Percentiles rank a stretch among this genome's conserved stretches.
phyloP scores from a whole-genome alignment of 2,329 filamentous ascomycete species.

The Fusarium nanum region DNA sequence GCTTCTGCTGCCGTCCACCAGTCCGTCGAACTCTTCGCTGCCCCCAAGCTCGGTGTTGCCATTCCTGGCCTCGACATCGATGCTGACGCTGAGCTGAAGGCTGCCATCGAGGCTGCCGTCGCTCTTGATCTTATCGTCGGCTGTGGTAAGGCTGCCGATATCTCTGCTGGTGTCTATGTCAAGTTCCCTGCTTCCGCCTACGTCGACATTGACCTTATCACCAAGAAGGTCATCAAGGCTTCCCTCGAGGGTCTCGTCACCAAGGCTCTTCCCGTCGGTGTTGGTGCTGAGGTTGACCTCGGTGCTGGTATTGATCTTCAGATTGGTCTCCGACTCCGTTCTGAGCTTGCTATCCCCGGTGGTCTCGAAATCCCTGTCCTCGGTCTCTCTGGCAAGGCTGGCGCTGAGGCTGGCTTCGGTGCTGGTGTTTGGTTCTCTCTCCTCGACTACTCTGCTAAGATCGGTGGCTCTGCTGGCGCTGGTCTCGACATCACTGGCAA shows the following conservation, averaged over 20 bases:
- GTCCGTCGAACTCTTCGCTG: constrained; percentile 61
- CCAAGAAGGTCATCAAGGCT: constrained; percentile 53
- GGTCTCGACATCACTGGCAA: constrained; percentile 46
- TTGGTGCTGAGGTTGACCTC: constrained; percentile 44
- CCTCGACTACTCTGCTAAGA: constrained; percentile 61
- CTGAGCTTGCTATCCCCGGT: constrained; percentile 57
- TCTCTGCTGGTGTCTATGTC: constrained; percentile 60
- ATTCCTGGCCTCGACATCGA: constrained; percentile 54
- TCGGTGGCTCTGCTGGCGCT: constrained; percentile 53
- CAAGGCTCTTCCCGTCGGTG: constrained; percentile 44
- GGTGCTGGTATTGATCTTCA: constrained; percentile 60
- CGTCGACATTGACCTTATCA: constrained; percentile 56
- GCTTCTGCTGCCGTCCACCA: constrained; percentile 61
- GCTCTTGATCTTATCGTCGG: constrained; percentile 64
- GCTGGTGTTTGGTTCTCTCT: constrained; percentile 63
- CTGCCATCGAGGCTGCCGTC: constrained; percentile 61
- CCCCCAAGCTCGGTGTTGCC: constrained; percentile 52
- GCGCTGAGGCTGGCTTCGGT: constrained; percentile 53
- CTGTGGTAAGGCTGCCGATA: constrained; percentile 60
- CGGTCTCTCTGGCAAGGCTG: constrained; percentile 50
- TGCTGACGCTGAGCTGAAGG: constrained; percentile 55
- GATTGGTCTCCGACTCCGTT: constrained; percentile 63
- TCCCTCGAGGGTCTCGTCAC: constrained; percentile 54
- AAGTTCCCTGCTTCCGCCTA: constrained; percentile 59
- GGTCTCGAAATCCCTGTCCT: constrained; percentile 45